Evolutionary conservation across 306 rosid species (phyloP), one percentile per base, ranked within the genome.

Genomic region (Myrica gale): DNA sequence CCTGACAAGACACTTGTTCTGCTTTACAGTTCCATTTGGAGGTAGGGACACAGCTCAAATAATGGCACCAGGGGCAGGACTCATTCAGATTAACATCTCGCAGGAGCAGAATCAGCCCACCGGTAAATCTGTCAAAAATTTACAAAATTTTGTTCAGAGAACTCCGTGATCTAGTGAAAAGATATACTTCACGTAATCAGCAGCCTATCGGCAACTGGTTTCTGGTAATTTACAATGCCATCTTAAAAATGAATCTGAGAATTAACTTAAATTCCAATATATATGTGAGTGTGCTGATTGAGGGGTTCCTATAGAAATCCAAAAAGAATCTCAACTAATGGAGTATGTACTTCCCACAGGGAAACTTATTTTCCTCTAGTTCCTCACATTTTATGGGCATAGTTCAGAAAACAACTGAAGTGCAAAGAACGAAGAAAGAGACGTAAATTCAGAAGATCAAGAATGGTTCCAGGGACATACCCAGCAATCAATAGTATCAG

Each of bases 41-140:
- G 62, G 87, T 90, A 39, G 92, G 94, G 76, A 90, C 76, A 63
- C 96, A 86, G 76, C 89, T 92, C 75, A 92, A 72, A 80, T 87
- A 89, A 61, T 87, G 96, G 74, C 98, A 92, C 94, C 96, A 92
- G 17, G 89, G 80, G 80, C 98, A 92, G 32, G 13, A 81, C 0
- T 90, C 83, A 19, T 87, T 89, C 83, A 89, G 47, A 72, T 90
- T 77, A 54, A 80, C 86, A 61, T 90, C 91, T 62, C 50, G 82
- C 51, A 92, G 79, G 61, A 92, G 93, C 47, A 79, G 21, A 79
- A 92, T 23, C 72, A 83, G n/a, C 47, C 92, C 97, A 53, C 79
- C 71, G 5, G 86, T 60, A 79, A 78, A 69, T 67, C 96, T 92
- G 85, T 60, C 69, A 84, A 81, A 83, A 82, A 54, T 65, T 72